Conservation (phyloP, 495 filamentous ascomycete genomes). For the Lepidopterella palustris region DNA sequence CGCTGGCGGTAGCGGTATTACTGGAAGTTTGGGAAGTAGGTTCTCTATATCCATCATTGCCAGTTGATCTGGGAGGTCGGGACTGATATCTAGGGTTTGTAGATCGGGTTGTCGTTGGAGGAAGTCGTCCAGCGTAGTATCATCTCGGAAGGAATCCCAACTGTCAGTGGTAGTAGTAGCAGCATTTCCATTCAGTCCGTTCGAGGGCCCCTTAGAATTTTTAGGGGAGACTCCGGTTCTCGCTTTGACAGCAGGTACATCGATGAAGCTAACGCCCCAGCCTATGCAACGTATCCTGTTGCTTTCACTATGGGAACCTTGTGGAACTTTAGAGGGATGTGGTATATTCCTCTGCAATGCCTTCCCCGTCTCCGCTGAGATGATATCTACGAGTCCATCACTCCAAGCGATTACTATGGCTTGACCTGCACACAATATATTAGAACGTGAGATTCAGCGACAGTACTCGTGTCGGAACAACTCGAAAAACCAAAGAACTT, state of each 20-base stretch:
- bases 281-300: constrained; percentile 56
- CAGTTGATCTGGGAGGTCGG: constrained; percentile 70
- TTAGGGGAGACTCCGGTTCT: constrained; percentile 33
- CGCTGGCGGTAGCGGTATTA: constrained; percentile 43
- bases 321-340: background rate
- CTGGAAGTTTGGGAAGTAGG: constrained; percentile 73
- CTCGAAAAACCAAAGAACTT: background rate
- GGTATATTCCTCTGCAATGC: constrained; percentile 49
- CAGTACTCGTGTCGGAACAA: too few species aligned
- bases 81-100: constrained; percentile 23
- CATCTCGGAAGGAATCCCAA: constrained; percentile 19
- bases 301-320: background rate
- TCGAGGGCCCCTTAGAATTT: background rate
- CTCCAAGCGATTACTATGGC: constrained; percentile 72
- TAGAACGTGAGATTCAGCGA: background rate
- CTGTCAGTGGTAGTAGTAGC: constrained; percentile 5
- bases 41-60: constrained; percentile 71
- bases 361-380: constrained; percentile 71
- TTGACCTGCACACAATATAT: constrained; percentile 46
- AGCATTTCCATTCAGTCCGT: constrained; percentile 1
- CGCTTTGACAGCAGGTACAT: constrained; percentile 44
- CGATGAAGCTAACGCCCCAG: constrained; percentile 65
- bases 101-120: constrained; percentile 28
- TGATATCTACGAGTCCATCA: constrained; percentile 61
- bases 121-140: constrained; percentile 32